Base-by-base conservation (phyloP, 2,329 filamentous ascomycete genomes). In the Elsinoe fawcettii region DNA sequence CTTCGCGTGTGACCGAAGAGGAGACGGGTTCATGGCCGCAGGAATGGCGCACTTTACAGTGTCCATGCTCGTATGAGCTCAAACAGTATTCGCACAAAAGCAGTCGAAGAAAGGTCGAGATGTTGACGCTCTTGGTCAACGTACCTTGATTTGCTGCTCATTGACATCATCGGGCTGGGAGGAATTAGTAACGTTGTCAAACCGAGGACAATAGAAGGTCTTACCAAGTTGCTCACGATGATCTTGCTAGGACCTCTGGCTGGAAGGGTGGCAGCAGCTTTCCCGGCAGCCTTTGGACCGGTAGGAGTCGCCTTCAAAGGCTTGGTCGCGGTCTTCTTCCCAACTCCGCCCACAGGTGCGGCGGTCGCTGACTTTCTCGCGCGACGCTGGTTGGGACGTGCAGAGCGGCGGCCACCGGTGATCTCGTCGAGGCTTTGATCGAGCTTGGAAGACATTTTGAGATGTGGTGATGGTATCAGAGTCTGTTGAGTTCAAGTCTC, bases 141-240 rank as follows among this genome's bases (percentile, higher is more conserved):
- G 95, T 99, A 99, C 93, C 93, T 99, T 97, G 80, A 99, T 95
- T 85, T 95, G 89, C 78, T 78, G 79, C 82, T 97, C 92, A 77
- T 85, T 89, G 75, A 99, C 90, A 84, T 99, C 93, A 79, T 86
- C 85, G 73, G 93, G 93, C 90, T 97, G 32, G 5, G 14, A 57
- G 16, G 53, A 25, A 74, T 87, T 77, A 87, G 80, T 61, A 44
- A 5, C 9, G 27, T 30, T 30, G 27, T 56, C 59, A 43, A 46
- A 64, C 60, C 65, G 8, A 5, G 7, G 37, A 30, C 22, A 30
- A 44, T 14, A 49, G 9, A 66, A 2, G 25, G 34, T 75, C 90
- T 75, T 86, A 96, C 91, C 81, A 99, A 82, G 79, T 95, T 95
- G 86, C 90, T 96, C 77, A 99, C 92, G 75, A 96, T 88, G 77